Base-by-base conservation (phyloP, 139 green algal genomes). In the Volvox africanus region DNA sequence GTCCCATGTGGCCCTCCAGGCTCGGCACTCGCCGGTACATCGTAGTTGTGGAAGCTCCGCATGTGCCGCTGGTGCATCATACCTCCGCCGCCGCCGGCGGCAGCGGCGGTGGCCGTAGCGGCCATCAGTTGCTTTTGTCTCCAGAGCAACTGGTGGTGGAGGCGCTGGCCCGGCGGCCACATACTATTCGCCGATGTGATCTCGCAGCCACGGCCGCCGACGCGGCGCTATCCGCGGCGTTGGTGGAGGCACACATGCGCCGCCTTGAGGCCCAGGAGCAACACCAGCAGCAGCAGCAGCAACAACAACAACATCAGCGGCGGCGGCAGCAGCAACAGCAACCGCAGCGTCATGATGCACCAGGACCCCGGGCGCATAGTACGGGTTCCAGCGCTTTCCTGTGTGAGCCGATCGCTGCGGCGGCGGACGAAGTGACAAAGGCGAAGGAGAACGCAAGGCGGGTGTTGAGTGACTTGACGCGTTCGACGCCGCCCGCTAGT, bases 21-120 rank as follows among this genome's bases (percentile, higher is more conserved):
- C 89, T 94, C 32, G 93, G 89, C 11, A 1, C 32, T 0, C 88
- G 84, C n/a, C 79, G 91, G 0, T 85, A 88, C 33, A 14, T 95
- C 28, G 62, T 95, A 28, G 2, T 95, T 19, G 21, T 95, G 75
- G 91, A 94, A 75, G 91, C 91, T n/a, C 93, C 91, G 62, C 62
- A 17, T 19, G 62, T 69, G 62, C 62, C 62, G 62, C 19, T 19
- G 19, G 17, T 19, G 62, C 62, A 69, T 19, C 62, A 26, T 19
- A 17, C 17, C n/a, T 26, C 20, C 17, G 61, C 0, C 81, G 24
- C 82, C 30, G 9, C 33, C 82, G 18, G 21, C 32, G 44, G 5
- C 62, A 22, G 5, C 82, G 65, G 67, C 83, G 65, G 65, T 67
- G 33, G 22, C 83, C 17, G 65, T 36, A 14, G 11, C 32, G 20